A percentile compares a stretch with the other conserved stretches of the same genome.
Conservation (phyloP, 805 yeast species). For the Candida nanaspora region DNA sequence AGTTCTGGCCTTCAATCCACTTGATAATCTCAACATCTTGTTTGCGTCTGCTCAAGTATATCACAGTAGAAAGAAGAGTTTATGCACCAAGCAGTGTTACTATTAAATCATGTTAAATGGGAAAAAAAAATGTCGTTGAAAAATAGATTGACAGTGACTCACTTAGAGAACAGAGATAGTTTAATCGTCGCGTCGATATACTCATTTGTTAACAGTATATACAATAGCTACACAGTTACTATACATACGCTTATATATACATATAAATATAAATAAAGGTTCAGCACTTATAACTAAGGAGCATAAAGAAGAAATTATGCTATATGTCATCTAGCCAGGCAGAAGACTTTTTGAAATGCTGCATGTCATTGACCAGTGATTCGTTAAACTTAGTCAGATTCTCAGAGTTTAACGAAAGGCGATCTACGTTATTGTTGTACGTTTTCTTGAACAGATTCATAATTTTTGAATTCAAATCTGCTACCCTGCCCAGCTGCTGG, state of each 20-base stretch:
- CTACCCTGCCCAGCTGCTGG: not conserved
- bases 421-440: not conserved
- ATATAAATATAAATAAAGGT: no score
- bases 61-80: not conserved
- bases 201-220: no score
- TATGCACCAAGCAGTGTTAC: no score
- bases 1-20: slow-evolving; percentile 5
- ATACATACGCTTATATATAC: no score
- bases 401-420: not conserved
- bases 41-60: no score
- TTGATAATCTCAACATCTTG: slow-evolving; percentile 11
- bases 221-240: no score
- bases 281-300: no score
- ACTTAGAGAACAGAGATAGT: not conserved
- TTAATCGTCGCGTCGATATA: no score
- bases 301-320: not conserved
- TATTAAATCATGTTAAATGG: not conserved
- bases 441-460: not conserved
- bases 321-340: not conserved
- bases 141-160: not conserved
- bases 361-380: not conserved
- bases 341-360: not conserved
- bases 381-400: not conserved
- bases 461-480: not conserved
- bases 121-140: not conserved